Evolutionary conservation across 257 asterid species (phyloP), one percentile per base, ranked within the genome.

Genomic region (Ocimum tenuiflorum): DNA sequence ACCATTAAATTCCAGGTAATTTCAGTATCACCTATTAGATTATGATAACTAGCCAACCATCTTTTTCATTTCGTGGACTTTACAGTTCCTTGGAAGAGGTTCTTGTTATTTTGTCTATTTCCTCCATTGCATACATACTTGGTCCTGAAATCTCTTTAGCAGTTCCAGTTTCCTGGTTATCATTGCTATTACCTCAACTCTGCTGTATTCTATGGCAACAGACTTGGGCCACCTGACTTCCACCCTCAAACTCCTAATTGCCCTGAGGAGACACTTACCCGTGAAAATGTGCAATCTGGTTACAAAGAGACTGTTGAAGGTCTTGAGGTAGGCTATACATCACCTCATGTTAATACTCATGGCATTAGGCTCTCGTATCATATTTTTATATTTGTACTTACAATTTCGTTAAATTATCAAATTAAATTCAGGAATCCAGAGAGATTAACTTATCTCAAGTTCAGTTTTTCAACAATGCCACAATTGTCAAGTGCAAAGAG

Each of bases 151-250:
- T 75, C 47, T 9, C 36, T 62, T 71, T 56, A 14, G 15, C 46
- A 27, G 22, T 58, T 58, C 55, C 52, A 68, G 20, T 58, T 59
- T 65, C 31, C 60, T 65, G 54, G 45, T 7, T 52, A 15, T 73
- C 60, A n/a, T 27, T 4, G 4, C 31, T 27, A 51, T 31, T 63
- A 36, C 57, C 58, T 14, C 50, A 43, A 49, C 48, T 35, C 45
- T 58, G 14, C 24, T 57, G 36, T 29, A 45, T 69, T 70, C 47
- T 75, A 65, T 73, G 53, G 61, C 74, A 42, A 29, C 86, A 94
- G 99, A 65, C 96, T 94, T 71, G 97, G 96, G 67, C 94, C 96
- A 24, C 99, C 99, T 62, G 99, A 94, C 69, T 88, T 82, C 75
- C 91, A 85, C 79, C 95, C 96, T 0, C 97, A 77, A 72, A 80